Base-by-base conservation (phyloP, 257 asterid species). In the Solanum microdontum region DNA sequence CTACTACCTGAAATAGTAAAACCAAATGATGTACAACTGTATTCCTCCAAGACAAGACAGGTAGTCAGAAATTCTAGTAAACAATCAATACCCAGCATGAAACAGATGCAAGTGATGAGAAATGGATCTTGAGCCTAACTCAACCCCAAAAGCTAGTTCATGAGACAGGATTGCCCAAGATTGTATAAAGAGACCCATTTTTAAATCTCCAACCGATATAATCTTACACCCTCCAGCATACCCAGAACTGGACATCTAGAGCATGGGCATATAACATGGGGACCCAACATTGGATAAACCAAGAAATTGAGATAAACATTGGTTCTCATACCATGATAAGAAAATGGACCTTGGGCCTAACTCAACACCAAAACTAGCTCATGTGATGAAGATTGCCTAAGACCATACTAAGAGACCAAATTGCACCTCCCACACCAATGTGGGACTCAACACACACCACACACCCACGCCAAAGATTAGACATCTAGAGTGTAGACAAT, bases 1-100 rank as follows among this genome's bases (percentile, higher is more conserved):
- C 87, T 89, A 96, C 87, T 13, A 96, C 89, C 98, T 94, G 94
- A 85, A 83, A 91, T 58, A 80, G 8, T 85, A 7, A 88, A 86
- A 58, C 62, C 74, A 23, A 45, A 15, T 55, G 19, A 30, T 82
- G 36, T 77, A 40, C 62, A 40, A 24, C 37, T 8, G 60, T 77
- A 40, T 77, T 77, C 84, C 34, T 40, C n/a, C 32, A 77, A n/a
- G 34, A 77, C 32, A 77, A n/a, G 34, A 77, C 64, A 24, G 14
- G 64, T 43, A 43, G 62, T 77, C 64, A 40, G 34, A 77, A 77
- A 77, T 40, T 77, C 84, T 40, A 40, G 36, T 24, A 77, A 75
- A 76, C 60, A 12, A 77, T 33, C 84, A 77, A n/a, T 77, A 24
- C 84, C 83, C 23, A 39, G 10, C 58, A 76, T 11, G 32, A 76